These are phyloP conservation scores for Paramecium biaurelia DNA, from an alignment of 73 alveolate species.

Conservation along the genomic window DNA sequence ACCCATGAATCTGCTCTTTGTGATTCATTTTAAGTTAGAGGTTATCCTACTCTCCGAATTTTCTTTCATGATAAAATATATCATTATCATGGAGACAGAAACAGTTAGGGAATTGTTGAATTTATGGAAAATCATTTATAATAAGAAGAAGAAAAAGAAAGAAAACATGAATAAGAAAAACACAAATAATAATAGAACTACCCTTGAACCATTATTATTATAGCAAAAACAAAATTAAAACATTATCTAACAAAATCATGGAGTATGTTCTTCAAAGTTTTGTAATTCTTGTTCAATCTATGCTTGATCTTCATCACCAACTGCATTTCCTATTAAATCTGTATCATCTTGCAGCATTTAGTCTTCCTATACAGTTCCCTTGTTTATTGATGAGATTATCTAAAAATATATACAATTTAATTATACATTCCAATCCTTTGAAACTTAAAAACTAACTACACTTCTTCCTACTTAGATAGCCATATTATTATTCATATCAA, in stretches of 20 bases:
- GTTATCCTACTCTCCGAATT: conserved; percentile 39
- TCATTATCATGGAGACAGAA: conserved; percentile 31
- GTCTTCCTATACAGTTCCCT: not conserved
- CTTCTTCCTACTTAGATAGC: conserved; percentile 61
- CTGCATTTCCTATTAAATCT: conserved; percentile 35
- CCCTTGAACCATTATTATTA: not conserved
- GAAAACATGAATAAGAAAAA: not conserved
- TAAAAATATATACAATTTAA: not conserved
- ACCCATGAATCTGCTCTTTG: not conserved
- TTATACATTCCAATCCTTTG: conserved; percentile 55
- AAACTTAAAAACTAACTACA: conserved; percentile 51
- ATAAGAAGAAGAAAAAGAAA: not conserved
- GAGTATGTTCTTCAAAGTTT: not conserved
- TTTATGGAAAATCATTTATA: conserved; percentile 9
- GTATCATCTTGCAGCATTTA: not conserved
- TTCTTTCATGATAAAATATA: conserved; percentile 31
- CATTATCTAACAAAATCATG: not conserved
- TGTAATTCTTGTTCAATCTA: not conserved
- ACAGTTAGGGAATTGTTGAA: not conserved
- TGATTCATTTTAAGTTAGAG: not conserved
- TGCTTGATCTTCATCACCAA: conserved; percentile 42
- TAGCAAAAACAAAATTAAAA: not conserved
- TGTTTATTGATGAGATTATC: not conserved
- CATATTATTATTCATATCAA: conserved; percentile 51
- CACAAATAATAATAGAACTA: not conserved